Percentiles rank a stretch among this genome's conserved stretches.
phyloP scores from a whole-genome alignment of 441 rosid genomes.

The Adansonia grandidieri region DNA sequence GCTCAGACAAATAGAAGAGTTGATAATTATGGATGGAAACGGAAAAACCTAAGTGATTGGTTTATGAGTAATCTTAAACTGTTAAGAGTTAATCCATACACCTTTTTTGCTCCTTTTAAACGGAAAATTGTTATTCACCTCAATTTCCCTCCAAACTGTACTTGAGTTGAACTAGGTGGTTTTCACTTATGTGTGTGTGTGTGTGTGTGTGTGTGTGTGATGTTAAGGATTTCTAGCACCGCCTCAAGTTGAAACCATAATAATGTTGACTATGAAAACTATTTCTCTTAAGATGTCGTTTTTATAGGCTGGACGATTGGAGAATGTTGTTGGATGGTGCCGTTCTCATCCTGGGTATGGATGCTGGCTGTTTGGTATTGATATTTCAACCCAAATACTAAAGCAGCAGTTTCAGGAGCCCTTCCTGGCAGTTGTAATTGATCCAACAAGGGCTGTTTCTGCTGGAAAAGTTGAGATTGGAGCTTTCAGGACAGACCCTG shows the following conservation, averaged over 20 bases:
- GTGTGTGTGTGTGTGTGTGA: no score
- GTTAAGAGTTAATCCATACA: not conserved
- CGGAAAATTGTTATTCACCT: not conserved
- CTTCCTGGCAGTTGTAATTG: constrained; percentile 95
- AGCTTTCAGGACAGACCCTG: constrained; percentile 95
- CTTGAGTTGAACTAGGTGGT: not conserved
- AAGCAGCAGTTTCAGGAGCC: constrained; percentile 97
- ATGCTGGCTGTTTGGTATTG: constrained; percentile 99
- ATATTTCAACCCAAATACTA: constrained; percentile 96
- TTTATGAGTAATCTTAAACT: not conserved
- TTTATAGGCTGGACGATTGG: constrained; percentile 88
- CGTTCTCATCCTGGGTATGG: constrained; percentile 99
- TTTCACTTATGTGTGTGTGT: not conserved
- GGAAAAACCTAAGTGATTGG: not conserved
- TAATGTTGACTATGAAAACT: not conserved
- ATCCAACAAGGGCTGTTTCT: constrained; percentile 97
- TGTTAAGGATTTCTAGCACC: not conserved
- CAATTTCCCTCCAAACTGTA: not conserved
- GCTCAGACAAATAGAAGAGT: not conserved
- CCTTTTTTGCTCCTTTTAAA: not conserved
- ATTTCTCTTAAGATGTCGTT: constrained; percentile 15
- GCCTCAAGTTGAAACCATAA: not conserved
- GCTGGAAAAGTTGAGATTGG: constrained; percentile 99
- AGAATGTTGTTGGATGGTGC: constrained; percentile 98
- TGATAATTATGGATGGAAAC: not conserved